These are phyloP conservation scores for Cylindrodendrum hubeiense DNA, from an alignment of 2,329 filamentous ascomycete genomes.

Conservation along the genomic window DNA sequence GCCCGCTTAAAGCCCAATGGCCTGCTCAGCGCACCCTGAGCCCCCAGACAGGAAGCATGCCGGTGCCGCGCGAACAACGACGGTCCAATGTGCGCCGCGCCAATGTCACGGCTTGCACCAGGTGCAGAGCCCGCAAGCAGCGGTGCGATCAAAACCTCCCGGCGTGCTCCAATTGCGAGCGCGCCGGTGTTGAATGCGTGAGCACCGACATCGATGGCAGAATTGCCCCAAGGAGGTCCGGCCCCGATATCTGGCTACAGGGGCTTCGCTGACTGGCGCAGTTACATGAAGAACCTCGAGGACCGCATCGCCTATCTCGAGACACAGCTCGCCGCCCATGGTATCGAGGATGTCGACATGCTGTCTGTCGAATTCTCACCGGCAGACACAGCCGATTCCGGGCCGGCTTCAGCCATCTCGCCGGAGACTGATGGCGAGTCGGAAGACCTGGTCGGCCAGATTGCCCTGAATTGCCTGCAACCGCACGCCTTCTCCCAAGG, in stretches of 20 bases:
- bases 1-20: too few relatives aligned
- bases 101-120: constrained; percentile 37
- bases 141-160: constrained; percentile 40
- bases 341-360: constrained; percentile 22
- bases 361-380: not conserved
- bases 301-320: constrained; percentile 43
- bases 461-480: constrained; percentile 8
- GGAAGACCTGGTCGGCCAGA: constrained; percentile 12
- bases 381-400: not conserved
- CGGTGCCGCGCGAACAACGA: constrained; percentile 10
- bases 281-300: constrained; percentile 44
- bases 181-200: constrained; percentile 30
- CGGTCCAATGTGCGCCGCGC: constrained; percentile 31
- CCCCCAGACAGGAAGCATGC: too few relatives aligned
- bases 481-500: constrained; percentile 4
- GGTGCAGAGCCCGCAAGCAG: constrained; percentile 38
- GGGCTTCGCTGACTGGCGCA: constrained; percentile 1
- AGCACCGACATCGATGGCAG: constrained; percentile 33
- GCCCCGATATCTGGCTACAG: not conserved
- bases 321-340: constrained; percentile 8
- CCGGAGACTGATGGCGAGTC: not conserved
- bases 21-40: too few relatives aligned
- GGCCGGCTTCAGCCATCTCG: not conserved
- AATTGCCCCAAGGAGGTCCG: constrained; percentile 31
- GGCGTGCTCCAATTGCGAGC: constrained; percentile 33